Evolutionary conservation across 805 yeast genomes (phyloP).

Genomic region (Lachancea nothofagi): DNA sequence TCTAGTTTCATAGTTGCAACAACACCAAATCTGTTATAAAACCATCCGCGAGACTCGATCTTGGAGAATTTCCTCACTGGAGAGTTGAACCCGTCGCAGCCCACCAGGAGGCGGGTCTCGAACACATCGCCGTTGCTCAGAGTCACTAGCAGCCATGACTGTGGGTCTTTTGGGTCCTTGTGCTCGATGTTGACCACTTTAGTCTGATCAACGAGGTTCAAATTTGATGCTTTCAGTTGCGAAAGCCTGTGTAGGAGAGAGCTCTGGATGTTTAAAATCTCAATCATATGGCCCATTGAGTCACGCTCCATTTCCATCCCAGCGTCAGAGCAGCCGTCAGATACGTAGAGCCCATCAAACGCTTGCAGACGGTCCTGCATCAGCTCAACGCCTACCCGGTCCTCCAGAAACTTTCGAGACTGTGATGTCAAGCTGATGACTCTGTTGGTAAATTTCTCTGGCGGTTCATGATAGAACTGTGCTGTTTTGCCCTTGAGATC

Average conservation of each 20-base stretch:
- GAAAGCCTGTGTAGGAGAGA: slow-evolving; percentile 53
- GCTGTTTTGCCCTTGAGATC: slow-evolving; percentile 47
- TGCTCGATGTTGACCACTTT: slow-evolving; percentile 54
- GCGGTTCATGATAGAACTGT: slow-evolving; percentile 34
- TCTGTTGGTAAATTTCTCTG: slow-evolving; percentile 61
- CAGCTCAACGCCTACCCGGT: slow-evolving; percentile 72
- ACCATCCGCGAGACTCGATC: slow-evolving; percentile 89
- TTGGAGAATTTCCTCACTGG: slow-evolving; percentile 81
- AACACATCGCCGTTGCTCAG: slow-evolving; percentile 59
- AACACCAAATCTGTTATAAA: slow-evolving; percentile 80
- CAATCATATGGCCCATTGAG: slow-evolving; percentile 77
- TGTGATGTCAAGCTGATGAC: slow-evolving; percentile 84
- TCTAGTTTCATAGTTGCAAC: slow-evolving; percentile 81
- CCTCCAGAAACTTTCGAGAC: slow-evolving; percentile 57
- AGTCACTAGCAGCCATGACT: slow-evolving; percentile 72
- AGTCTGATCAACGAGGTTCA: slow-evolving; percentile 55
- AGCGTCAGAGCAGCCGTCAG: slow-evolving; percentile 74
- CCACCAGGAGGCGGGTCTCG: slow-evolving; percentile 73
- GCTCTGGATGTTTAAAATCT: slow-evolving; percentile 77
- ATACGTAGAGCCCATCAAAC: slow-evolving; percentile 77
- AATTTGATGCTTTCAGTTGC: slow-evolving; percentile 36
- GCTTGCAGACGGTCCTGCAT: slow-evolving; percentile 69
- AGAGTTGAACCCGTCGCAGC: slow-evolving; percentile 94
- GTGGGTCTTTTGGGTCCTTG: slow-evolving; percentile 31
- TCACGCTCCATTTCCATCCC: slow-evolving; percentile 62